Conservation (phyloP, 2,329 filamentous ascomycete species). For the Allantophomopsis cytisporea region DNA sequence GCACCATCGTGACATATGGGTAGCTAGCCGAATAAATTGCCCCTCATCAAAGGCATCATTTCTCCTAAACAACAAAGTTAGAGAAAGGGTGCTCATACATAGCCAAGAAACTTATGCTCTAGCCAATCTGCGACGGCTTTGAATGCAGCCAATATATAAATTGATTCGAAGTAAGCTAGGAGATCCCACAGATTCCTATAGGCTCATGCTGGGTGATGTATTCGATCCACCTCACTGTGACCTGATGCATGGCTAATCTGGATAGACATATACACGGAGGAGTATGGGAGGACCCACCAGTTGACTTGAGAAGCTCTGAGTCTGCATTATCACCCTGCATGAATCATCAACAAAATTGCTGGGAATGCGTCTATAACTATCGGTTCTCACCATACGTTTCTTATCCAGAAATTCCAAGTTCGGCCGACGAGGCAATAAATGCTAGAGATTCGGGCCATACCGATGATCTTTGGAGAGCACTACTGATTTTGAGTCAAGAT, state of each 20-base stretch:
- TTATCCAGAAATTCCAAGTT: slow-evolving; percentile 28
- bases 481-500: slow-evolving; percentile 32
- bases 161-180: not conserved
- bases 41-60: too few relatives aligned
- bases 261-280: slow-evolving; percentile 40
- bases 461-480: slow-evolving; percentile 35
- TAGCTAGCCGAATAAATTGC: too few relatives aligned
- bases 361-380: slow-evolving; percentile 53
- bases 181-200: not conserved
- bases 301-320: slow-evolving; percentile 29
- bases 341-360: slow-evolving; percentile 25
- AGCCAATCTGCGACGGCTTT: slow-evolving; percentile 4
- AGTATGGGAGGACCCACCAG: slow-evolving; percentile 45
- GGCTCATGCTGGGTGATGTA: not conserved
- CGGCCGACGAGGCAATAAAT: slow-evolving; percentile 21
- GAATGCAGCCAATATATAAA: slow-evolving; percentile 7
- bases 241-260: not conserved
- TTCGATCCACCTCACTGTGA: not conserved
- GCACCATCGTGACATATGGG: not conserved
- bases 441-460: slow-evolving; percentile 48
- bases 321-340: slow-evolving; percentile 29
- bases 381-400: slow-evolving; percentile 42
- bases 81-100: not conserved
- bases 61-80: not conserved
- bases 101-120: slow-evolving; percentile 2